Conservation (phyloP, 495 filamentous ascomycete species). For the Aspergillus homomorphus region DNA sequence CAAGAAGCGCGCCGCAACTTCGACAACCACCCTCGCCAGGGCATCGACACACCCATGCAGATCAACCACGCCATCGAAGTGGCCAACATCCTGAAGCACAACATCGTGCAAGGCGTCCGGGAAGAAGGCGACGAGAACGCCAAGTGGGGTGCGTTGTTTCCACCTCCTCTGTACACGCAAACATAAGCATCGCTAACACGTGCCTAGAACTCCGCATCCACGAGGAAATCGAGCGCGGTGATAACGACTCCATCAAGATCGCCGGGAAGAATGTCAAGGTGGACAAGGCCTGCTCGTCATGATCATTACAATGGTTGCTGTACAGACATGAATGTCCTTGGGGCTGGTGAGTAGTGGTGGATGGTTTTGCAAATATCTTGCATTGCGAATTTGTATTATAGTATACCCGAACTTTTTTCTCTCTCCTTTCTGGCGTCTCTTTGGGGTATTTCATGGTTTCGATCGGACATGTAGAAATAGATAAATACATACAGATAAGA, state of each 20-base stretch:
- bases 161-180: background rate
- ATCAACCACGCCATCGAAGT: slow-evolving; percentile 81
- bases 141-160: slow-evolving; percentile 59
- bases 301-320: background rate
- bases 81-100: slow-evolving; percentile 73
- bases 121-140: slow-evolving; percentile 48
- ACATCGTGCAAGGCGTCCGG: slow-evolving; percentile 80
- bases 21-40: slow-evolving; percentile 56
- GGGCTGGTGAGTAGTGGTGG: background rate
- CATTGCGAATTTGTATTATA: slow-evolving; percentile 39
- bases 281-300: slow-evolving; percentile 45
- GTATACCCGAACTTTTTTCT: slow-evolving; percentile 44
- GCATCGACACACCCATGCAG: slow-evolving; percentile 48
- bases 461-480: slow-evolving; percentile 30
- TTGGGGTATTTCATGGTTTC: slow-evolving; percentile 33
- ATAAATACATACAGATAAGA: slow-evolving; percentile 16
- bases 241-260: slow-evolving; percentile 82
- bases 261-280: slow-evolving; percentile 44
- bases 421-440: slow-evolving; percentile 30
- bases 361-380: background rate
- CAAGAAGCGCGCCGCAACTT: slow-evolving; percentile 68
- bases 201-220: slow-evolving; percentile 77
- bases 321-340: background rate
- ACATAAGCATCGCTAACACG: background rate
- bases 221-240: slow-evolving; percentile 82